A percentile compares a stretch with the other conserved stretches of the same genome.
phyloP scores from a whole-genome alignment of 2,329 filamentous ascomycete species.

The Zasmidium angulare region DNA sequence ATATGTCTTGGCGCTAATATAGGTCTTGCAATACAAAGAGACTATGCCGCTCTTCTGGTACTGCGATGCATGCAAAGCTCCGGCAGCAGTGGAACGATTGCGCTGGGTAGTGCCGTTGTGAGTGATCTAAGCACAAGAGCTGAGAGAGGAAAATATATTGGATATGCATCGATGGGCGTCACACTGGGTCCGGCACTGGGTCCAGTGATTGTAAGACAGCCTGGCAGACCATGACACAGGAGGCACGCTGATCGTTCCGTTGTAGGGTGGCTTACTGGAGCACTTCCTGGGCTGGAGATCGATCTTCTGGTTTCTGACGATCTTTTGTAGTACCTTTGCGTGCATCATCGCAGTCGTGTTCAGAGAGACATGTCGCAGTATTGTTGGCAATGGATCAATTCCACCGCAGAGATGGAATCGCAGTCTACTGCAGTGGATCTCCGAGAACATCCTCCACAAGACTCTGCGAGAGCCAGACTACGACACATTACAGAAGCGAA shows the following conservation, averaged over 20 bases:
- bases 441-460: not conserved
- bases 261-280: slow-evolving; percentile 39
- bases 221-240: not conserved
- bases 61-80: slow-evolving; percentile 42
- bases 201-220: slow-evolving; percentile 25
- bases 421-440: not conserved
- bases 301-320: slow-evolving; percentile 47
- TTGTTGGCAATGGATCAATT: slow-evolving; percentile 39
- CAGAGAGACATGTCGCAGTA: slow-evolving; percentile 40
- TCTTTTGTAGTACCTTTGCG: slow-evolving; percentile 22
- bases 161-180: slow-evolving; percentile 29
- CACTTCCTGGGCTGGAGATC: slow-evolving; percentile 35
- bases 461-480: not conserved
- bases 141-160: slow-evolving; percentile 39
- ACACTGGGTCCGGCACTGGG: slow-evolving; percentile 21
- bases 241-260: not conserved
- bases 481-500: not conserved
- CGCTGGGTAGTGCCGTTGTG: slow-evolving; percentile 32
- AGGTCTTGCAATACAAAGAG: slow-evolving; percentile 40
- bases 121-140: slow-evolving; percentile 34
- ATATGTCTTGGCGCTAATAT: slow-evolving; percentile 43
- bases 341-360: slow-evolving; percentile 28
- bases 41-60: slow-evolving; percentile 41
- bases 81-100: not conserved
- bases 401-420: slow-evolving; percentile 18